These are phyloP conservation scores for Sarocladium oryzae DNA, from an alignment of 2,329 filamentous ascomycete species.

Conservation along the genomic window DNA sequence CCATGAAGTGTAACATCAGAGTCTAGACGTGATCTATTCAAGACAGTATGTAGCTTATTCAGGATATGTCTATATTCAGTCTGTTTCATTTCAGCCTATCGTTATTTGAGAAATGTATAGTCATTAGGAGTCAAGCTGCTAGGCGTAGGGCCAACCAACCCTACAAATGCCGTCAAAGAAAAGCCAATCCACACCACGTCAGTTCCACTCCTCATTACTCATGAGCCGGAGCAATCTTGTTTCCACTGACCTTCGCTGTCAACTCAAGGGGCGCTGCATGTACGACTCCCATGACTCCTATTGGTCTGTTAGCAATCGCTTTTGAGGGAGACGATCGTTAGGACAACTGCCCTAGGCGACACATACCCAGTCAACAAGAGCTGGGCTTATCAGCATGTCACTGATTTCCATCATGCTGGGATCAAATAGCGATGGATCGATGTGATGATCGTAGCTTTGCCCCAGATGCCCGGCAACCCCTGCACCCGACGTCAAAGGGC, in stretches of 20 bases:
- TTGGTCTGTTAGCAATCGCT: background rate
- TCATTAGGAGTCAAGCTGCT: no score
- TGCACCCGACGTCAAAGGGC: background rate
- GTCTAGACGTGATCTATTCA: no score
- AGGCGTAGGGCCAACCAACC: no score
- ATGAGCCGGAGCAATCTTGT: no score
- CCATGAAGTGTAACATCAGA: no score
- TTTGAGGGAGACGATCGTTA: background rate
- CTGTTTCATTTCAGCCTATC: no score
- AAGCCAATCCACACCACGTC: no score
- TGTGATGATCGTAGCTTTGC: background rate
- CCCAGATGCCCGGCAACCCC: background rate
- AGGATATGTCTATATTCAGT: no score
- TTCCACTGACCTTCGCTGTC: background rate
- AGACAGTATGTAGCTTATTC: no score
- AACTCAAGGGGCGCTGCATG: background rate
- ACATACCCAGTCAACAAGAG: slow-evolving; percentile 6
- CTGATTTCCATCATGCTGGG: slow-evolving; percentile 1
- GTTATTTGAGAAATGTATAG: no score
- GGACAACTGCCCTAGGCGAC: background rate
- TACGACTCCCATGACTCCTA: background rate
- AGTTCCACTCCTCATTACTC: no score
- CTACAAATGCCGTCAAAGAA: no score
- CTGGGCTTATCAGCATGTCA: slow-evolving; percentile 5
- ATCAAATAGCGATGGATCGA: background rate